Base-by-base conservation (phyloP, 2,329 filamentous ascomycete genomes). In the Sarocladium kiliense region DNA sequence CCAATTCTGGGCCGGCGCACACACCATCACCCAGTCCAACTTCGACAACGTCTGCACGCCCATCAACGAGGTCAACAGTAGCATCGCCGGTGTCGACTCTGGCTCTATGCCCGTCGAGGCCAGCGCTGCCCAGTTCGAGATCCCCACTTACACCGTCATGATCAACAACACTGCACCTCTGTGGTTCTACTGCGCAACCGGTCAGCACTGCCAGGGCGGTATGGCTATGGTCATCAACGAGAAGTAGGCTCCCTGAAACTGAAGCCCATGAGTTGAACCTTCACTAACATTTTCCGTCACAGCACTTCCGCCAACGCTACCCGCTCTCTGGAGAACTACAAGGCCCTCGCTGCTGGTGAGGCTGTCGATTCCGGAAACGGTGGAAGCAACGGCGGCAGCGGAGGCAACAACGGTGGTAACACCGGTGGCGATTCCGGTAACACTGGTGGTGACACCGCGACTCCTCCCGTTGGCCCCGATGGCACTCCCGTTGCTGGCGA, bases 181-280 rank as follows among this genome's bases (percentile, higher is more conserved):
- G 60, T 94, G 89, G 88, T 74, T 89, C 60, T 93, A 87, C 78
- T 93, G 89, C 73, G 84, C 83, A 27, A 86, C 91, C 69, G 84
- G 68, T 45, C 81, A 78, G 65, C 89, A 94, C 74, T 94, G 89
- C 71, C 81, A 91, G 69, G 73, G 67, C 49, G 87, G 87, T 58
- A 91, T 91, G 86, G 78, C 80, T 56, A 86, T 89, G 74, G 87
- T 89, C 30, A 85, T 91, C 66, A 91, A 92, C 71, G 82, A 82
- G 72, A 77, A 86, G 85, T 88, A 71, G 71, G 84, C 42, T 16
- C 25, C 12, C 25, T 19, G 10, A 37, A 11, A 10, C 14, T 53
- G 30, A 10, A 10, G 32, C 12, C 36, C 16, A 39, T 25, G 49
- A 53, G 19, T 18, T 14, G 5, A 21, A 26, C 14, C n/a, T 1